Evolutionary conservation across 2,329 filamentous ascomycete species (phyloP).

Genomic region (Aurifilum marmelostoma): DNA sequence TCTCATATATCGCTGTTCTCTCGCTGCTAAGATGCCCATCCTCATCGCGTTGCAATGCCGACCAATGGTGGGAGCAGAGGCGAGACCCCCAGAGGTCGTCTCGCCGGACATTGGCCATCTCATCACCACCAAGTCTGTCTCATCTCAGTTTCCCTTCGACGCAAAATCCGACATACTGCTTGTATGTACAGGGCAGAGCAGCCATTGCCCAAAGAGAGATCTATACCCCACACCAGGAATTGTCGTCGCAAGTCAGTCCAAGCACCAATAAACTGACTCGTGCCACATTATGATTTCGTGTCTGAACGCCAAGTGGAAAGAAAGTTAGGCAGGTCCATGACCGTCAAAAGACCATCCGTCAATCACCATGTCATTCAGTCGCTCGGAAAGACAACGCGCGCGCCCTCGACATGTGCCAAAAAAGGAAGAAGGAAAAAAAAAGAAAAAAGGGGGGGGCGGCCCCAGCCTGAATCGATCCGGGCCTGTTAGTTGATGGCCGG

Average conservation of each 20-base stretch:
- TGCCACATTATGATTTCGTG: neutral
- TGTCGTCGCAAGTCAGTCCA: neutral
- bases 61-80: neutral
- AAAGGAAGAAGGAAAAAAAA: neutral
- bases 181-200: neutral
- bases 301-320: neutral
- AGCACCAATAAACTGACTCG: conserved; percentile 10
- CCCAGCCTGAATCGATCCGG: conserved; percentile 23
- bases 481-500: neutral
- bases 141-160: conserved; percentile 15
- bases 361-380: neutral
- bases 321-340: neutral
- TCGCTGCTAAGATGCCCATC: neutral
- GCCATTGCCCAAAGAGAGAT: neutral
- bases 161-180: conserved; percentile 6
- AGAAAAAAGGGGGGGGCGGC: conserved; percentile 10
- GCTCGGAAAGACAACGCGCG: neutral
- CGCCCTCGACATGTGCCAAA: neutral
- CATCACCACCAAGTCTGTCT: conserved; percentile 17
- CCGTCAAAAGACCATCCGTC: neutral
- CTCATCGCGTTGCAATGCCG: conserved; percentile 10
- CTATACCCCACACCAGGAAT: neutral
- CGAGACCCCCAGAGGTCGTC: neutral
- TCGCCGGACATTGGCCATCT: neutral
- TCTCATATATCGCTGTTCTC: conserved; percentile 2